Evolutionary conservation across 192 early-diverging fungal species (phyloP), one percentile per base, ranked within the genome.

Genomic region (Linnemannia schmuckeri): DNA sequence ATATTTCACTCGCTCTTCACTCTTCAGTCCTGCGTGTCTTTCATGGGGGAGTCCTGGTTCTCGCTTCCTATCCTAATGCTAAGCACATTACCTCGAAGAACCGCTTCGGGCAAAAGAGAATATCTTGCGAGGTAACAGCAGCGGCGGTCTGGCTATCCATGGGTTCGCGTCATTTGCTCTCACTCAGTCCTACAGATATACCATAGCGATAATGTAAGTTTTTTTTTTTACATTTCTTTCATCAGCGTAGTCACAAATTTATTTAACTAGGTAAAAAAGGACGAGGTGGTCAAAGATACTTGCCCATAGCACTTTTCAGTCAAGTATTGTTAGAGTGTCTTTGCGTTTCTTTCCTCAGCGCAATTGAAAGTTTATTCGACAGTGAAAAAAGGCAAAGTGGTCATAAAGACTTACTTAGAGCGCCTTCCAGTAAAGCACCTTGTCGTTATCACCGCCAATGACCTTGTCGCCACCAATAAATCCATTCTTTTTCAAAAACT

Each of bases 371-470:
- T 70, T 70, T 70, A 41, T 70, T 70, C 33, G 7, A 24, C n/a
- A 61, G 6, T 61, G n/a, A 27, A 30, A 27, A 61, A 30, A 27
- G 24, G n/a, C 6, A n/a, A n/a, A 2, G 57, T 61, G 24, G 22
- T 27, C 35, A 68, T 30, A 15, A 20, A 24, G 6, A 47, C 33
- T n/a, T 55, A 38, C 47, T 46, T 73, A 85, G 20, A 85, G 41
- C 30, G 49, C 85, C 27, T 87, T 87, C 76, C 76, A 87, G 35
- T 75, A 87, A 18, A 87, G 75, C 1, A 87, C 85, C 42, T 81
- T 87, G 15, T 73, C 85, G n/a, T 18, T 68, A 2, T 78, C 80
- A 6, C 80, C 80, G 22, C 76, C 85, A 41, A 81, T 24, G 12
- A 87, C 52, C 55, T 37, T 57, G 18, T 78, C 76, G 18, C 85